Evolutionary conservation across 257 asterid species (phyloP), one percentile per base, ranked within the genome.

Genomic region (Scutellaria barbata): DNA sequence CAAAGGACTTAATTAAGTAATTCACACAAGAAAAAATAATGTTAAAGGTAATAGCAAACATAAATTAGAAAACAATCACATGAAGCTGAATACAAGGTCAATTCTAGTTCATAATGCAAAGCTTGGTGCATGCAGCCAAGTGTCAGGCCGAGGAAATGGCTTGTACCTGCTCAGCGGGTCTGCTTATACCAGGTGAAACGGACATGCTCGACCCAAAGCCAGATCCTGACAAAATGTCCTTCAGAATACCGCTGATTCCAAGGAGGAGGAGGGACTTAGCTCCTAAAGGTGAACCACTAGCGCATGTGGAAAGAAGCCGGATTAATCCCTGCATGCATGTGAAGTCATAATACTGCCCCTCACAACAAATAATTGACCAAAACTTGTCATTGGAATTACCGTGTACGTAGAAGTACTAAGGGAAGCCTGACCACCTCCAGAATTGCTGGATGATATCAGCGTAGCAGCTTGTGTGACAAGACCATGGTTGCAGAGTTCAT

Each of bases 131-230:
- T 46, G 42, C 39, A 53, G 25, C 17, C 42, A 46, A 66, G 52
- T 58, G 69, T 51, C 63, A 35, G 77, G 39, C 60, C 35, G 43
- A 71, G 56, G 48, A 25, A 51, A 72, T 67, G 63, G 72, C 48
- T 39, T 18, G 41, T 71, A 95, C 99, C 99, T 95, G 99, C 81
- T 95, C 99, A 7, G 98, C 82, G 41, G 99, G 97, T 82, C 96
- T 86, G 80, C 88, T 92, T 75, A 95, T 79, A 56, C 98, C 96
- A 76, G 99, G 95, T 65, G 98, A 88, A 80, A 88, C 87, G 42
- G 98, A 88, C 78, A 90, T 85, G 76, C 90, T 81, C 45, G 96
- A 85, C 30, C 79, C 90, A 76, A 90, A 85, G 54, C 92, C 95
- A 67, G 99, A 88, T 51, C 99, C 97, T n/a, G 95, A 81, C 50